Evolutionary conservation across 164 flowering plant species (phyloP), one percentile per base, ranked within the genome.

Genomic region (Vitis riparia): DNA sequence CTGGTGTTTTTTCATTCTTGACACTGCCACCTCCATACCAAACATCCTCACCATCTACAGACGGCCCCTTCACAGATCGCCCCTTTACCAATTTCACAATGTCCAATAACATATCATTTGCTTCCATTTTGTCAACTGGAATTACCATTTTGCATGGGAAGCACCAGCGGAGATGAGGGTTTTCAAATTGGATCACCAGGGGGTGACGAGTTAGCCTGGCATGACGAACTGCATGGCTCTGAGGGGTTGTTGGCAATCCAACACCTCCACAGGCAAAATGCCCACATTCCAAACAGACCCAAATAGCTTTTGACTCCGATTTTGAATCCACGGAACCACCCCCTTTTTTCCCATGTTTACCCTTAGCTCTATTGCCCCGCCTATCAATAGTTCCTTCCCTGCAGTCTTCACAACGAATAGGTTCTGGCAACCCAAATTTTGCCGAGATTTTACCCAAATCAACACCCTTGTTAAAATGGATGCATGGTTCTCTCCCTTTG

Each of bases 231-330:
- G 90, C 89, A 79, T 96, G 99, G 76, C 83, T 78, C 53, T 87
- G 86, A 49, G 88, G 80, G 19, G 65, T 83, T 13, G 85, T 86
- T 5, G 97, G 98, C 3, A 89, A 71, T 50, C 98, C 93, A 78
- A 87, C 78, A 14, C 97, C 98, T 27, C 97, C 98, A 83, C 99
- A 96, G 5, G 86, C 77, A 80, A 75, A 84, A 81, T 86, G 93
- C 14, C 98, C 99, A 78, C 99, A 96, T 37, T 82, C 83, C 79
- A 96, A 86, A 76, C 99, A 96, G 76, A 93, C 73, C 98, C 98
- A 96, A 64, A 87, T 79, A 52, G 88, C 84, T 71, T 82, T 87
- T 3, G 73, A 72, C 27, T 78, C 83, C 4, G 86, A 70, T 59
- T 80, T 86, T 9, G 76, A 37, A 47, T 81, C 83, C n/a, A 13